Base-by-base conservation (phyloP, 805 yeast genomes). In the Kuraishia ogatae region DNA sequence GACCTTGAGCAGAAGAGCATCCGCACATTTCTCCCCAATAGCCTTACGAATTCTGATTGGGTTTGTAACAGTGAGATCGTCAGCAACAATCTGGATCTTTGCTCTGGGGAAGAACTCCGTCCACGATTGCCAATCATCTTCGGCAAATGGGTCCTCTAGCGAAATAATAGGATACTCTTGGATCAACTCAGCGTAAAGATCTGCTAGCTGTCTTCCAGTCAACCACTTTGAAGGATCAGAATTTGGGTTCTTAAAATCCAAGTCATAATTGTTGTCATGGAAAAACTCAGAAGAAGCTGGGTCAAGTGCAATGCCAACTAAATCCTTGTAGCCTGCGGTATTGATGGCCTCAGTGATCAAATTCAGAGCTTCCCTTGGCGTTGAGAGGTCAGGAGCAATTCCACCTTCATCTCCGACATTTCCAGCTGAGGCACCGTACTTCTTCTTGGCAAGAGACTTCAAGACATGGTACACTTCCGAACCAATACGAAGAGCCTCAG, bases 331-430 rank as follows among this genome's bases (percentile, higher is more conserved):
- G 72, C 99, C 99, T 66, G 99, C 97, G 65, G 78, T 75, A 73
- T 85, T 89, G 74, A 94, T 93, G 71, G 99, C 90, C 63, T 76
- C 86, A 66, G 83, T 81, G 75, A 93, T 90, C 75, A 93, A 85
- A 81, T 94, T 97, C 65, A 93, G 81, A 67, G 98, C 99, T 84
- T 93, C 98, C 77, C 84, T 89, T 73, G 99, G 93, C 67, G 97
- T 83, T 65, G 87, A 82, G 65, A 94, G 85, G 77, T 91, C 89
- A 77, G 99, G 99, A 69, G 99, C 99, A 81, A 93, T 97, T 85
- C 99, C 99, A 87, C 99, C 99, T 84, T 93, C 99, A 78, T 93
- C 99, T 85, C 99, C 99, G 73, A 93, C 99, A 81, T 93, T 93
- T 80, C 97, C 98, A 70, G 99, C 99, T 61, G 96, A 86, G 72